Evolutionary conservation across 768 basidiomycete genomes (phyloP), one percentile per base, ranked within the genome.

Genomic region (Trametes coccinea): DNA sequence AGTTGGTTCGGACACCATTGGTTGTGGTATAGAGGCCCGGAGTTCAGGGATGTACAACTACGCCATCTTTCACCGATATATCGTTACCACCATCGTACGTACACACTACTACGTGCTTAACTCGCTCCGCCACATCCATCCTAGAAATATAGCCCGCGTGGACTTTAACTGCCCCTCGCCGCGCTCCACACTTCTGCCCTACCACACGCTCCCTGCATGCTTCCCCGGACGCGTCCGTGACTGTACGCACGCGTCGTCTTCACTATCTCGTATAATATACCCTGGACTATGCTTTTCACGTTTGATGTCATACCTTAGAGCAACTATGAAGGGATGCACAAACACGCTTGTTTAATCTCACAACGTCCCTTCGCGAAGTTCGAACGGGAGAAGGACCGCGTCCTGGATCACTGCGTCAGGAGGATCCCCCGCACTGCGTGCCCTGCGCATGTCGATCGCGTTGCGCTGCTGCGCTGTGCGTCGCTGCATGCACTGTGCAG

Each of bases 11-110:
- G 61, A 58, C 61, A 53, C 39, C 37, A 31, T 48, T 53, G 52
- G 33, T 55, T 63, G 62, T 63, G 62, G 57, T 59, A 59, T 63
- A 63, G 62, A 63, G 62, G 57, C 46, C 53, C 56, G 30, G 51
- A 31, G 48, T 52, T n/a, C 41, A 59, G 57, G 56, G 57, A 51
- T 62, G 62, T 63, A 62, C 45, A 22, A 63, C 45, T 59, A 59
- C 47, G 34, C 34, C 43, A 46, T 48, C 56, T 57, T 51, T 44
- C 51, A 34, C 41, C 39, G 55, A 59, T 62, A 59, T 63, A 63
- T 55, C 45, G 44, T 31, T 46, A 53, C 41, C 5, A 8, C 47
- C 14, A 44, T 11, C 48, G 16, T 54, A 52, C 55, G 61, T 62
- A 56, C 53, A 60, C 39, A 54, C 33, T 17, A 37, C 59, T 46